Evolutionary conservation across 495 filamentous ascomycete genomes (phyloP).

Genomic region (Aspergillus nanangensis): DNA sequence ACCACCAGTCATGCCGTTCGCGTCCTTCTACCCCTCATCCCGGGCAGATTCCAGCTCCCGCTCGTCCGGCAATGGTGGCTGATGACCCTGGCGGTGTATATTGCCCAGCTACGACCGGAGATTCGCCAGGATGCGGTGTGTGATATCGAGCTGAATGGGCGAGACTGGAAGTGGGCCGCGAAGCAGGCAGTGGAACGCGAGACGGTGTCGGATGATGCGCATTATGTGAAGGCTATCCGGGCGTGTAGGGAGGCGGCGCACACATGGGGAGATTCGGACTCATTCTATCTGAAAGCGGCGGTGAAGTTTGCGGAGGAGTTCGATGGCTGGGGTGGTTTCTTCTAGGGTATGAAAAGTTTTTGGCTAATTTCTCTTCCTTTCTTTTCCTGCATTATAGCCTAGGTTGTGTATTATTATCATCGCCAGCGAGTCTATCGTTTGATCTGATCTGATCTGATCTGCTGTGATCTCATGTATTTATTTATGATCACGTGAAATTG

Average conservation of each 20-base stretch:
- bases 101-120: constrained; percentile 65
- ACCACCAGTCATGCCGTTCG: constrained; percentile 85
- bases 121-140: constrained; percentile 61
- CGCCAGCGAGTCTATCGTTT: too few relatives aligned
- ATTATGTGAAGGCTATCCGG: constrained; percentile 78
- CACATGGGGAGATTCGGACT: constrained; percentile 81
- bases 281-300: constrained; percentile 73
- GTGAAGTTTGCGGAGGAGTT: constrained; percentile 78
- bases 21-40: constrained; percentile 75
- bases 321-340: constrained; percentile 64
- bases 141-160: constrained; percentile 54
- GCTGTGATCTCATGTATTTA: too few relatives aligned
- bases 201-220: constrained; percentile 62
- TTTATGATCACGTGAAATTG: not conserved
- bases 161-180: constrained; percentile 73
- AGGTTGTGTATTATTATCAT: too few relatives aligned
- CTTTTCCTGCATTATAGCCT: too few relatives aligned
- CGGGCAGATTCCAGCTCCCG: constrained; percentile 62
- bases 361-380: not conserved
- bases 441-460: too few relatives aligned
- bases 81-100: constrained; percentile 70
- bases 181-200: constrained; percentile 63
- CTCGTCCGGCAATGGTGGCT: constrained; percentile 88
- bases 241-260: constrained; percentile 67
- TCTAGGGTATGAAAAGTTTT: constrained; percentile 3